Conservation (phyloP, 192 early-diverging fungal genomes). For the Mycoemilia scoparia region DNA sequence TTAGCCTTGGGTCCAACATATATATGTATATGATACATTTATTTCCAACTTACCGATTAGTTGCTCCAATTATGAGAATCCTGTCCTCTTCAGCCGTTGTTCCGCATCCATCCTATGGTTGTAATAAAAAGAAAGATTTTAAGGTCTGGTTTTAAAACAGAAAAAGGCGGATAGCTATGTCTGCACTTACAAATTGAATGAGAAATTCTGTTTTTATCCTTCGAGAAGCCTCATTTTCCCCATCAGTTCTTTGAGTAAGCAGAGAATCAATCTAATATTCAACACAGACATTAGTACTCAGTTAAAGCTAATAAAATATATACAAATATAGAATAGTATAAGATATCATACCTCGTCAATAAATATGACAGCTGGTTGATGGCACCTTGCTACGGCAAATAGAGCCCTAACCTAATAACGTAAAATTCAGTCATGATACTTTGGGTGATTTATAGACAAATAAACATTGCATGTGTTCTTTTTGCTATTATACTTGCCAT, state of each 20-base stretch:
- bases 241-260: conserved; percentile 71
- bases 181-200: too few species aligned
- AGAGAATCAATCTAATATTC: conserved; percentile 89
- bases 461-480: conserved; percentile 1
- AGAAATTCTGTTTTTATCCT: conserved; percentile 91
- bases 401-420: conserved; percentile 64
- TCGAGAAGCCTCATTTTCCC: conserved; percentile 71
- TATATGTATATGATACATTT: background rate
- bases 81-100: conserved; percentile 53
- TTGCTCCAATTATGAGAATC: conserved; percentile 61
- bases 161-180: conserved; percentile 2
- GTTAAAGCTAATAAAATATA: background rate
- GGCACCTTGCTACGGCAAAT: conserved; percentile 75
- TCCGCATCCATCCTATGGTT: conserved; percentile 56
- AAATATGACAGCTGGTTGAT: conserved; percentile 79
- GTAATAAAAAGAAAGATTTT: background rate
- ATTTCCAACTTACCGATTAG: conserved; percentile 37
- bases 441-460: background rate
- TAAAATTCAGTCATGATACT: background rate
- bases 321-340: conserved; percentile 1
- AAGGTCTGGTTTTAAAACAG: conserved; percentile 1
- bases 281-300: too few species aligned
- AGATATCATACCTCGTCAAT: too few species aligned
- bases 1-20: background rate
- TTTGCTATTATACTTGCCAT: too few species aligned